Base-by-base conservation (phyloP, 306 rosid species). In the Fagus sylvatica region DNA sequence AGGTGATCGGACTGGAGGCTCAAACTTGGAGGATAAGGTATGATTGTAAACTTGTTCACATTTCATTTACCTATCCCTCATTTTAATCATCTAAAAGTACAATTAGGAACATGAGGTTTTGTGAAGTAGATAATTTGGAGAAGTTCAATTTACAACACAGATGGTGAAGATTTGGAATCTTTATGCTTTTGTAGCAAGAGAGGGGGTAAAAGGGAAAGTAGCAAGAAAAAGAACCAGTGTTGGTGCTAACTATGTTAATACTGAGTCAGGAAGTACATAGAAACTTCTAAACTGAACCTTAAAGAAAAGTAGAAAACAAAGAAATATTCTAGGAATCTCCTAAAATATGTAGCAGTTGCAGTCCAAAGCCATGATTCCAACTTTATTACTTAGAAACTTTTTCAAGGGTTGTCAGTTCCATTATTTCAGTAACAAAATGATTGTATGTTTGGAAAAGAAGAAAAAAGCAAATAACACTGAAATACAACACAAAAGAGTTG, bases 1-100 rank as follows among this genome's bases (percentile, higher is more conserved):
- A 32, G 77, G 28, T 69, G 81, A 56, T 79, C 40, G 73, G 39
- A 70, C 65, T 65, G 30, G 56, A 1, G 78, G 66, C 54, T 62
- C 85, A 76, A 61, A 79, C 60, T 83, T 72, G 75, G 77, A 77
- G 69, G 76, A 70, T 79, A 81, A 49, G 76, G 93, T 89, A 82
- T 80, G 88, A 64, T 68, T 71, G 28, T 74, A 54, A 66, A 37
- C 49, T 43, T 74, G 43, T 80, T 80, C 61, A 17, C 16, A 68
- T 22, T 40, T 42, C 2, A 51, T 76, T 53, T 78, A 54, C 62
- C 17, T 53, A 41, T 59, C 36, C 12, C 61, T 40, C 40, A 7
- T 19, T 55, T 49, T 4, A 59, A 9, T 68, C 56, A 16, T 39
- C 59, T 57, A 5, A 2, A 42, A 64, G 37, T 61, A 34, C 32